Evolutionary conservation across 345 rosid species (phyloP).

Genomic region (Odontarrhena argentea): DNA sequence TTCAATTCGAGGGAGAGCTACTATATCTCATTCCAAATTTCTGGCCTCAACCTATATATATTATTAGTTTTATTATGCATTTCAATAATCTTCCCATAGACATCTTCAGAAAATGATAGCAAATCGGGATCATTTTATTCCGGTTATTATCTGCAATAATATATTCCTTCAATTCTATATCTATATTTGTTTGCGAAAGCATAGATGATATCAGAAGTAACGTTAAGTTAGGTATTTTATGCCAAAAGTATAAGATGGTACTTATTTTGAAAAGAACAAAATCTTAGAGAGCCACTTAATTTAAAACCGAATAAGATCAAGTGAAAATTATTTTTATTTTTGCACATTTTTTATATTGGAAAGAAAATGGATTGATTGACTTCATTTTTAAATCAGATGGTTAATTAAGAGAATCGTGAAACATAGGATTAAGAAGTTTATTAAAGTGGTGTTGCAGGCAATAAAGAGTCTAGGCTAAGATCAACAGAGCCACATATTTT

Average conservation of each 20-base stretch:
- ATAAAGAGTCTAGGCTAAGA: slow-evolving; percentile 7
- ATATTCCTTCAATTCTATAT: too few relatives aligned
- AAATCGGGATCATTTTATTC: not conserved
- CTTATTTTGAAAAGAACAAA: too few relatives aligned
- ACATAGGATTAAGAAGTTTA: slow-evolving; percentile 27
- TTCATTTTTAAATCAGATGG: slow-evolving; percentile 7
- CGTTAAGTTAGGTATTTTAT: too few relatives aligned
- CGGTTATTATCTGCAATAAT: too few relatives aligned
- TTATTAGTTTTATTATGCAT: not conserved
- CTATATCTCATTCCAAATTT: slow-evolving; percentile 17
- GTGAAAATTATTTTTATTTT: not conserved
- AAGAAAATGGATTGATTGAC: slow-evolving; percentile 1
- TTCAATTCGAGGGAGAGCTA: slow-evolving; percentile 39
- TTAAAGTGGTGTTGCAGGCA: slow-evolving; percentile 14
- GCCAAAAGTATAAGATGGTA: too few relatives aligned
- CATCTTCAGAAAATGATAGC: slow-evolving; percentile 18
- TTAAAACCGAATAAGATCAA: not conserved
- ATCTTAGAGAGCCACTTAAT: too few relatives aligned
- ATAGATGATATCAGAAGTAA: too few relatives aligned
- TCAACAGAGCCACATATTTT: slow-evolving; percentile 26
- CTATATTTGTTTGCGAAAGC: too few relatives aligned
- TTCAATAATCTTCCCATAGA: not conserved
- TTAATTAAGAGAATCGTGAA: slow-evolving; percentile 6
- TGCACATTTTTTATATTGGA: not conserved
- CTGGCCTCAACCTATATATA: slow-evolving; percentile 11